phyloP scores from a whole-genome alignment of 331 rosid species.

The Rosa hybrid region DNA sequence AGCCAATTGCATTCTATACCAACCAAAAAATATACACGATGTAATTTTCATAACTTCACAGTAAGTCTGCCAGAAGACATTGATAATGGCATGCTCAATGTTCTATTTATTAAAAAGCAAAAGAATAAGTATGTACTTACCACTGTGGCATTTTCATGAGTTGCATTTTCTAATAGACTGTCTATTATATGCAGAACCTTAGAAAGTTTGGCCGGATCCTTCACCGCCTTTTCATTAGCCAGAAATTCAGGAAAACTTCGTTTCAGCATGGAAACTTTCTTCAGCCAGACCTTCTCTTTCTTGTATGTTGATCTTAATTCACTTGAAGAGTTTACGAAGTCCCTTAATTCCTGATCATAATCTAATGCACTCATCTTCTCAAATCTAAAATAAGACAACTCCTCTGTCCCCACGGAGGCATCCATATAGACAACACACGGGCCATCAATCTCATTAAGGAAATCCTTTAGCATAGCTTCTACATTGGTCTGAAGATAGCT shows the following conservation, averaged over 20 bases:
- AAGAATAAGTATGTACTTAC: neutral
- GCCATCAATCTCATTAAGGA: slow-evolving; percentile 5
- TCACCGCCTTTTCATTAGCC: slow-evolving; percentile 1
- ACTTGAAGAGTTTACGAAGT: neutral
- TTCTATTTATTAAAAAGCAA: neutral
- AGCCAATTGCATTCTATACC: neutral
- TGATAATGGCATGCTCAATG: neutral
- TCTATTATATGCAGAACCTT: slow-evolving; percentile 7
- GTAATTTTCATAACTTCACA: neutral
- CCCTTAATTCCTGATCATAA: slow-evolving; percentile 1
- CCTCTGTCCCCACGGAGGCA: slow-evolving; percentile 1
- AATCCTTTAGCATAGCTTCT: neutral
- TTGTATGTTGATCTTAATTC: neutral
- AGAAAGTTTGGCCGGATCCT: slow-evolving; percentile 6
- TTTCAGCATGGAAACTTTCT: slow-evolving; percentile 13
- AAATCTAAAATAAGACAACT: neutral
- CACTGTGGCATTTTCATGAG: neutral
- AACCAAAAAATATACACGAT: neutral
- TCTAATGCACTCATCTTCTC: neutral
- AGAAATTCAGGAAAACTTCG: neutral
- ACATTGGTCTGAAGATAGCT: neutral
- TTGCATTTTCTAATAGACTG: neutral
- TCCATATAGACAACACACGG: neutral
- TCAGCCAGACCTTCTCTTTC: slow-evolving; percentile 5
- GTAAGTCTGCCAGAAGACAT: neutral